Conservation (phyloP, 306 rosid species). For the Cucumis sativus region Cucumber_9930_V3 NC_026658.2:24688501-24689000, state of each 20-base stretch:
- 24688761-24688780: background rate
- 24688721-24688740: background rate
- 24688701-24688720: background rate
- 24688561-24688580: background rate
- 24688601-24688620: background rate
- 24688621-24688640: background rate
- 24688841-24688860: background rate
- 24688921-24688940: background rate
- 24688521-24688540: background rate
- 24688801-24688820: background rate
- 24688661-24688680: background rate
- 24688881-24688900: background rate
- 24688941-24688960: conserved; percentile 3
- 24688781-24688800: background rate
- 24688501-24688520: background rate
- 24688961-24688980: background rate
- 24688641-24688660: background rate
- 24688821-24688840: background rate
- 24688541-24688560: background rate
- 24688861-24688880: background rate
- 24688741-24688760: background rate
- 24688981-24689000: background rate
- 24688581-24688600: background rate
- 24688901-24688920: background rate
- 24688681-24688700: background rate